phyloP scores from a whole-genome alignment of 805 yeast species.

The Kodamaea sagamina region DNA sequence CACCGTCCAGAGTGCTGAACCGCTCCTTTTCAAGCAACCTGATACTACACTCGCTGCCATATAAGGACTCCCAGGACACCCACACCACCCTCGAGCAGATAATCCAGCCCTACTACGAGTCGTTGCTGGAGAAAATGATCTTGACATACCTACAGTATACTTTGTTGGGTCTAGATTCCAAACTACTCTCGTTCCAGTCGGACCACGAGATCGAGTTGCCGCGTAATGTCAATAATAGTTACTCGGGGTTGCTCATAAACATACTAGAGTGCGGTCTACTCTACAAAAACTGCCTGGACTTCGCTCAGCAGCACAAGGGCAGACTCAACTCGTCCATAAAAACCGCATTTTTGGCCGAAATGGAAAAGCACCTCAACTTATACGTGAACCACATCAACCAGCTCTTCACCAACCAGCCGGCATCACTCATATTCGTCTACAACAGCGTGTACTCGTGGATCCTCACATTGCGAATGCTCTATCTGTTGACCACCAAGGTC shows the following conservation, averaged over 20 bases:
- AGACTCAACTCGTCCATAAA: slow-evolving; percentile 52
- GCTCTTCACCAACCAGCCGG: slow-evolving; percentile 29
- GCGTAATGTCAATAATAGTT: slow-evolving; percentile 51
- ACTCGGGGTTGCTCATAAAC: slow-evolving; percentile 54
- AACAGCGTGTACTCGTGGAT: slow-evolving; percentile 52
- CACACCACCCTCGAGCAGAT: slow-evolving; percentile 13
- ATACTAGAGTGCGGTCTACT: slow-evolving; percentile 74
- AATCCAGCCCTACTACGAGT: slow-evolving; percentile 32
- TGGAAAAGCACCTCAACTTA: slow-evolving; percentile 39
- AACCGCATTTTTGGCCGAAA: slow-evolving; percentile 57
- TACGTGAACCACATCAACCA: slow-evolving; percentile 41
- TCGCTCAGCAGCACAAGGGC: slow-evolving; percentile 29
- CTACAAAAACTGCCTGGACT: slow-evolving; percentile 47
- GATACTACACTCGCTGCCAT: slow-evolving; percentile 16
- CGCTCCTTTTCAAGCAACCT: slow-evolving; percentile 9
- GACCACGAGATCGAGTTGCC: slow-evolving; percentile 49
- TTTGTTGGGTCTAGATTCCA: slow-evolving; percentile 63
- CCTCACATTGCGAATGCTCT: slow-evolving; percentile 57
- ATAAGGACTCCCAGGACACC: slow-evolving; percentile 13
- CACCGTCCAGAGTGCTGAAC: slow-evolving; percentile 6
- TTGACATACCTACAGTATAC: slow-evolving; percentile 47
- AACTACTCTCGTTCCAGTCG: slow-evolving; percentile 47
- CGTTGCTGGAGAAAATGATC: slow-evolving; percentile 28
- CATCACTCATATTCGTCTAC: slow-evolving; percentile 38
- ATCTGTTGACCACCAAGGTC: slow-evolving; percentile 42